phyloP scores from a whole-genome alignment of 2,329 filamentous ascomycete species.

The Berkeleyomyces basicola region DNA sequence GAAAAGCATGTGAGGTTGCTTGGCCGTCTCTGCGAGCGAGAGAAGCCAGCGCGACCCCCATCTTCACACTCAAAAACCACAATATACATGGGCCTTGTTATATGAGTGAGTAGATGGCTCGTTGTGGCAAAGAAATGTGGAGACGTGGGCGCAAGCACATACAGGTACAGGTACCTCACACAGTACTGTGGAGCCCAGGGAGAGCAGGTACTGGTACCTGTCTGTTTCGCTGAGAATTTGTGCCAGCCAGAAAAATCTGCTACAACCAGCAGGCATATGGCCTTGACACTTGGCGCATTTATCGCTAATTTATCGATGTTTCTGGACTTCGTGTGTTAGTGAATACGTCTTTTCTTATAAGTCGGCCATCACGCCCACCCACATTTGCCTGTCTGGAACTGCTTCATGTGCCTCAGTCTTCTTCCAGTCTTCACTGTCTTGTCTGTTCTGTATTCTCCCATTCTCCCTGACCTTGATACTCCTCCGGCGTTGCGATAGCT shows the following conservation, averaged over 20 bases:
- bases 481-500: too few relatives aligned
- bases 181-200: background rate
- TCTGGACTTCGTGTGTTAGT: background rate
- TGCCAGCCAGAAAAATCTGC: background rate
- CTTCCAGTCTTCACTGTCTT: background rate
- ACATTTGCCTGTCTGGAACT: background rate
- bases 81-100: too few relatives aligned
- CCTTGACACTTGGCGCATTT: background rate
- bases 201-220: background rate
- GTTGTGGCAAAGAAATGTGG: background rate
- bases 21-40: background rate
- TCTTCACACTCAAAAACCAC: background rate
- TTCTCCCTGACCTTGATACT: background rate
- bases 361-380: background rate
- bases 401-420: background rate
- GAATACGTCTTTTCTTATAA: background rate
- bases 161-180: background rate
- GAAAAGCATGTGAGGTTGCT: too few relatives aligned
- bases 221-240: background rate
- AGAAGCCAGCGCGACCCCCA: background rate
- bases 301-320: background rate
- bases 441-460: background rate
- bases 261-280: background rate
- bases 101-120: background rate
- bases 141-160: background rate